Conservation (phyloP, 1,284 basidiomycete genomes). For the Pholiota adiposa region DNA sequence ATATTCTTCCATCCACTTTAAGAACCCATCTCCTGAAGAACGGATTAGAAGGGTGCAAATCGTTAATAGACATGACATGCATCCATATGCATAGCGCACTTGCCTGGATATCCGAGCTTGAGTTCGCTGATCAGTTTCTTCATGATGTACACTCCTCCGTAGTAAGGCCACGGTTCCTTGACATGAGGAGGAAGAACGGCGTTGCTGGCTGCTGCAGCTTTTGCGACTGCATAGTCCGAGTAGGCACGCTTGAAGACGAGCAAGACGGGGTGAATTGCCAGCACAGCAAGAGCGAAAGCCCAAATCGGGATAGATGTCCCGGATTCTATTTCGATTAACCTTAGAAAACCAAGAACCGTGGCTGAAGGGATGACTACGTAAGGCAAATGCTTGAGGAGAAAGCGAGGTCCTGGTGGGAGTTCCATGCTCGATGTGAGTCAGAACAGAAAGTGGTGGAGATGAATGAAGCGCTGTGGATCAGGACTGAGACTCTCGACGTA, state of each 20-base stretch:
- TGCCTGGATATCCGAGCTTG: conserved; percentile 35
- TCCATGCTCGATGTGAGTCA: not conserved
- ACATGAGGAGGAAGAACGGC: conserved; percentile 25
- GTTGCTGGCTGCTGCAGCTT: conserved; percentile 19
- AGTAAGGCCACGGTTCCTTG: conserved; percentile 18
- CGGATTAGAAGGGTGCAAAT: not conserved
- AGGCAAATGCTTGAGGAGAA: not conserved
- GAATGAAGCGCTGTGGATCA: not conserved
- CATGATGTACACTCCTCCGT: conserved; percentile 21
- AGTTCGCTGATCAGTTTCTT: conserved; percentile 22
- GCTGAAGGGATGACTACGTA: not conserved
- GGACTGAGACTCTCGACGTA: not conserved
- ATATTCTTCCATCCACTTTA: conserved; percentile 21
- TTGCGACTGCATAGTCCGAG: conserved; percentile 8
- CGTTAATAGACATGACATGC: not conserved
- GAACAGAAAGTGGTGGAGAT: not conserved
- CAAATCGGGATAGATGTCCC: not conserved
- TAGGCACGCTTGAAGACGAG: conserved; percentile 1
- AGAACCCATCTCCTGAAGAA: conserved; percentile 17
- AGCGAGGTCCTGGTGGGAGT: not conserved
- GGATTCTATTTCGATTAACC: not conserved
- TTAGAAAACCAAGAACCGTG: not conserved
- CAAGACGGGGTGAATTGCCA: not conserved
- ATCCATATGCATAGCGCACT: conserved; percentile 14
- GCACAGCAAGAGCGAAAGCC: not conserved